Conservation (phyloP, 2,329 filamentous ascomycete genomes). For the Geosmithia morbida region DNA sequence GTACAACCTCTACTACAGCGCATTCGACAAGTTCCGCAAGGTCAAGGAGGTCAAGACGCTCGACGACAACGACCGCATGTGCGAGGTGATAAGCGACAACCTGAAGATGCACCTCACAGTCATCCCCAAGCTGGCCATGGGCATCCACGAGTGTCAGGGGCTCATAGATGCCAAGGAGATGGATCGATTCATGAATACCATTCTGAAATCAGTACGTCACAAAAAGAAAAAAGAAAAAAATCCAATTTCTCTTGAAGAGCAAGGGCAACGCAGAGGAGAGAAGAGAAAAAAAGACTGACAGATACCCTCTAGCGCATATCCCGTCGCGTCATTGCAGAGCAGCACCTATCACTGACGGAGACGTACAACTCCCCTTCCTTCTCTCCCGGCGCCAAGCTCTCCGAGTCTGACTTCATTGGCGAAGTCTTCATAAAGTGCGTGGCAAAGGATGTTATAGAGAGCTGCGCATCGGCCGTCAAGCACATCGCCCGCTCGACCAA, state of each 20-base stretch:
- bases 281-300: too few relatives aligned
- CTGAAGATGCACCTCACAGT: constrained; percentile 82
- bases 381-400: constrained; percentile 62
- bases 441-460: constrained; percentile 75
- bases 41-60: constrained; percentile 71
- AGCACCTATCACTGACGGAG: constrained; percentile 88
- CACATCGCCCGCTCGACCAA: constrained; percentile 64
- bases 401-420: constrained; percentile 74
- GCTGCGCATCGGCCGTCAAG: constrained; percentile 64
- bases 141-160: constrained; percentile 77
- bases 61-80: constrained; percentile 82
- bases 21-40: constrained; percentile 84
- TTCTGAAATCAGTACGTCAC: constrained; percentile 69
- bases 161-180: constrained; percentile 69
- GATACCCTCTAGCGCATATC: constrained; percentile 66
- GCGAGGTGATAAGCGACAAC: constrained; percentile 63
- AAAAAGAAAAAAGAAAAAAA: too few relatives aligned
- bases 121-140: constrained; percentile 89
- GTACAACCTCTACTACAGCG: constrained; percentile 91
- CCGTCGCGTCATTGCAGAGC: constrained; percentile 89
- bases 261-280: too few relatives aligned
- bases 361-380: constrained; percentile 88
- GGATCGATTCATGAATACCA: constrained; percentile 90
- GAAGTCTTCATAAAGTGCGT: constrained; percentile 92
- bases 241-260: too few relatives aligned